Base-by-base conservation (phyloP, 345 rosid genomes). In the Murraya koenigii region DNA sequence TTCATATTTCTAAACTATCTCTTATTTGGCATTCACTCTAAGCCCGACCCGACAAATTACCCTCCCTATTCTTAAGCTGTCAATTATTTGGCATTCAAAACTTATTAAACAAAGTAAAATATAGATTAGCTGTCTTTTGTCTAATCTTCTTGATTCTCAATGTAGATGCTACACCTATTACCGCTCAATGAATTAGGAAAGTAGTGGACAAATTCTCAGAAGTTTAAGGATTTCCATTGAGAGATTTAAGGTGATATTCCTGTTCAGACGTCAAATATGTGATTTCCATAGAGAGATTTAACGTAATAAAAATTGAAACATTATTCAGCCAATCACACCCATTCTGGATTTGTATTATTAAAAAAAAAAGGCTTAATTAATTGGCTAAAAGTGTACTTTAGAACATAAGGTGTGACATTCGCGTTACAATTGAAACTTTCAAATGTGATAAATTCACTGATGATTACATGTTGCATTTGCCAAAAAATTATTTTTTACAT, bases 401-500 rank as follows among this genome's bases (percentile, higher is more conserved):
- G 30, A 73, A 44, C 66, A 26, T 8, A 41, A 28, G 19, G 58
- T 17, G 25, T 61, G 33, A 61, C 44, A 75, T 7, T 47, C 60
- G 1, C 77, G 64, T 64, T 47, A 23, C 69, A 75, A 54, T 76
- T 55, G 71, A 49, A 65, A 52, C 72, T 17, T 75, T 19, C 19
- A 60, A 39, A 73, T 39, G 49, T 9, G 44, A 65, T 64, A 41
- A 49, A 63, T 64, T 75, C 32, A 75, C 44, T n/a, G 62, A 69
- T 32, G 77, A 68, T 69, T 71, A 39, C 75, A 59, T 9, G 49
- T 77, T 33, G 52, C 54, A 33, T 55, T 22, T 26, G 30, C 59
- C 25, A 3, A 71, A 66, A 23, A 78, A 52, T 72, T 72, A 72
- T 78, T 78, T 74, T 71, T 72, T 79, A 65, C 81, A 79, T 32